These are phyloP conservation scores for Candida neerlandica DNA, from an alignment of 1,139 yeast genomes.

Conservation along the genomic window DNA sequence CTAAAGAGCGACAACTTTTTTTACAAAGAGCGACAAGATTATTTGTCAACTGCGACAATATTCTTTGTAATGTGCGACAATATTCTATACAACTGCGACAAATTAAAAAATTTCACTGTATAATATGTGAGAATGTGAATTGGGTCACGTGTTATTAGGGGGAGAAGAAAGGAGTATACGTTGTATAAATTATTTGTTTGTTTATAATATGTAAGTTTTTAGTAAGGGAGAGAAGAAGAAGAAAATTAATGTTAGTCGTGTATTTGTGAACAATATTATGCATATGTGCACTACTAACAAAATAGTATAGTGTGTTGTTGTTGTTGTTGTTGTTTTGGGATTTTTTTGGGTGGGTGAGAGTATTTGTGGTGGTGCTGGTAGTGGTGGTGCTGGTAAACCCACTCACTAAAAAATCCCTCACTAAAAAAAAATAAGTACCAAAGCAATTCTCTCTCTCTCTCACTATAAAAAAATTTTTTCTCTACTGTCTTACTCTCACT, in stretches of 20 bases:
- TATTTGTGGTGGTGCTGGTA: too few species aligned
- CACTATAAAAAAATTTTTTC: not conserved
- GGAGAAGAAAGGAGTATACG: too few species aligned
- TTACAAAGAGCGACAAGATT: too few species aligned
- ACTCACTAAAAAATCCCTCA: constrained; percentile 4
- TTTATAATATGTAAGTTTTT: not conserved
- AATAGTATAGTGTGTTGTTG: not conserved
- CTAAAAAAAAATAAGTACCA: constrained; percentile 1
- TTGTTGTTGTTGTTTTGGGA: not conserved
- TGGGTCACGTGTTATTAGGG: too few species aligned
- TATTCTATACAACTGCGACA: too few species aligned
- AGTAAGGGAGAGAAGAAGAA: not conserved
- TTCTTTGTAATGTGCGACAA: too few species aligned
- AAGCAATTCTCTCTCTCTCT: constrained; percentile 1
- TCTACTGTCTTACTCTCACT: too few species aligned
- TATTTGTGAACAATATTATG: not conserved
- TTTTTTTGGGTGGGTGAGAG: too few species aligned
- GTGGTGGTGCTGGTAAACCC: not conserved
- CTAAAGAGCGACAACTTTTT: too few species aligned
- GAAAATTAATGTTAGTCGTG: not conserved
- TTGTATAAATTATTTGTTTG: not conserved
- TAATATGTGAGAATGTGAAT: too few species aligned
- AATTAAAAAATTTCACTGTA: too few species aligned
- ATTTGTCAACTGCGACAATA: too few species aligned
- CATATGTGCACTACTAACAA: not conserved